Evolutionary conservation across 192 early-diverging fungal genomes (phyloP).

Genomic region (Lunasporangiospora selenospora): DNA sequence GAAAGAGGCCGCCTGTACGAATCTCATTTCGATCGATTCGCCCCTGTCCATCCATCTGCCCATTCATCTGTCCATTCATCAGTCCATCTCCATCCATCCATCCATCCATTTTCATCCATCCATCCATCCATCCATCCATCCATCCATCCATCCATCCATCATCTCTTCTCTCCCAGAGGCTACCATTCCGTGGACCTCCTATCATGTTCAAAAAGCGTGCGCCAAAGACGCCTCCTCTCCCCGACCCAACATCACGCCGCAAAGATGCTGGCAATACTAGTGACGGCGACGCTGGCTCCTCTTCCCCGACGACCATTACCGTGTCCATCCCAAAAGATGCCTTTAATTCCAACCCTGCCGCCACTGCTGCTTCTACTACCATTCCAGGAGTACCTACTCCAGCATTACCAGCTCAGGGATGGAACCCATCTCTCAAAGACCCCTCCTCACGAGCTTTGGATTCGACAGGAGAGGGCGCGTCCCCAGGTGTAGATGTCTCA

Average conservation of each 20-base stretch:
- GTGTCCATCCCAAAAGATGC: slow-evolving; percentile 38
- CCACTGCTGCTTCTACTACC: background rate
- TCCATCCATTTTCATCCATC: background rate
- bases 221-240: slow-evolving; percentile 2
- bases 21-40: background rate
- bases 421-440: background rate
- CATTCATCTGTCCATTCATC: background rate
- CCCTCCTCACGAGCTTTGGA: background rate
- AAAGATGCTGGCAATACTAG: no score
- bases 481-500: background rate
- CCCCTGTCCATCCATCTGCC: background rate
- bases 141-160: background rate
- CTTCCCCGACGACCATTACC: slow-evolving; percentile 31
- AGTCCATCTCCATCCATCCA: background rate
- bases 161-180: background rate
- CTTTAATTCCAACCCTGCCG: background rate
- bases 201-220: slow-evolving; percentile 42
- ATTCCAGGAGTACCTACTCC: no score
- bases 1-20: background rate
- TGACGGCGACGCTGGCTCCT: slow-evolving; percentile 6
- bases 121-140: background rate
- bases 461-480: background rate
- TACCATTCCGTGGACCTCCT: background rate
- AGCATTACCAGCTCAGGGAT: background rate
- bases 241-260: background rate